phyloP scores from a whole-genome alignment of 495 filamentous ascomycete species.

The Polyplosphaeria fusca region DNA sequence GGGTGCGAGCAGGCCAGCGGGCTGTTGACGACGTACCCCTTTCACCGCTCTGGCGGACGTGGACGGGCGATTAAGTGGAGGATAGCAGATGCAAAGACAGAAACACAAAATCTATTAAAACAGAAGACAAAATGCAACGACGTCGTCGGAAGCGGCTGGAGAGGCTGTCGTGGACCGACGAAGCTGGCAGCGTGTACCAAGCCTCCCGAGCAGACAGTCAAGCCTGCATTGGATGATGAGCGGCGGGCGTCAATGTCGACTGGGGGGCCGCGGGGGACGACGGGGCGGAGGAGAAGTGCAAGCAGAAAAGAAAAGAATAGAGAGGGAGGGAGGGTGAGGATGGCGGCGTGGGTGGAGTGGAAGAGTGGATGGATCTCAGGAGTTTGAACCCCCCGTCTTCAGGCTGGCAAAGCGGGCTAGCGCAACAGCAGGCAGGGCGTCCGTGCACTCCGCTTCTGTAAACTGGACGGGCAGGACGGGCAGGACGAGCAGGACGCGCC shows the following conservation, averaged over 20 bases:
- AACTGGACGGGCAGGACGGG: background rate
- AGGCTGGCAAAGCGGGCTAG: background rate
- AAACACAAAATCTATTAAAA: conserved; percentile 31
- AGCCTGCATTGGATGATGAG: conserved; percentile 34
- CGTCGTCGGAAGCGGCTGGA: conserved; percentile 19
- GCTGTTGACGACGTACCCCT: conserved; percentile 34
- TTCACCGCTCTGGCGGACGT: conserved; percentile 10
- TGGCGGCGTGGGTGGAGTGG: background rate
- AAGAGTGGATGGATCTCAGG: too few relatives aligned
- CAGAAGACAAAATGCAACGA: conserved; percentile 31
- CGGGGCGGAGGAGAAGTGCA: conserved; percentile 10
- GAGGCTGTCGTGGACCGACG: conserved; percentile 33
- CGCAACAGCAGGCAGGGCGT: background rate
- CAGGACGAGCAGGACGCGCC: background rate
- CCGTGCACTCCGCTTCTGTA: background rate
- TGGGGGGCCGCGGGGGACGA: conserved; percentile 5
- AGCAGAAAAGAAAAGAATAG: conserved; percentile 30
- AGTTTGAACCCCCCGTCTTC: too few relatives aligned
- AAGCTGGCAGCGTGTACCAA: conserved; percentile 37
- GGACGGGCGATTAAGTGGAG: conserved; percentile 21
- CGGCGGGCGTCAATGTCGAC: conserved; percentile 27
- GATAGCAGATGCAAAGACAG: conserved; percentile 5
- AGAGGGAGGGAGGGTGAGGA: conserved; percentile 9
- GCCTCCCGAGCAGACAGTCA: conserved; percentile 33
- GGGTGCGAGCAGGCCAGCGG: background rate